These are phyloP conservation scores for Clavispora carvajalis DNA, from an alignment of 805 yeast species.

Conservation along the genomic window DNA sequence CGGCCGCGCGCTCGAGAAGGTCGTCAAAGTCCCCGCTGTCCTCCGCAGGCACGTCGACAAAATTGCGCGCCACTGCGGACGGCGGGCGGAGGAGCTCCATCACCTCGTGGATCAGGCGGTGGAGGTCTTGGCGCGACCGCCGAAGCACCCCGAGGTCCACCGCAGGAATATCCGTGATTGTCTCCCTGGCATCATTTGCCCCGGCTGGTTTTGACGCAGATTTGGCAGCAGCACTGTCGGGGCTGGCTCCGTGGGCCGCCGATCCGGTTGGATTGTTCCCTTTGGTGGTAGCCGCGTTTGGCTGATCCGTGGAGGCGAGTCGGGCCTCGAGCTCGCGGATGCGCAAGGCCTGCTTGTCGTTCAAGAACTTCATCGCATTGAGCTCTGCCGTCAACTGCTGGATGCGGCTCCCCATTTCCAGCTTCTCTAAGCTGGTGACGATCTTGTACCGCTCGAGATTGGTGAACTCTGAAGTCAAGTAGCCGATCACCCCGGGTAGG, in stretches of 20 bases:
- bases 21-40: conserved; percentile 10
- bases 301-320: not conserved
- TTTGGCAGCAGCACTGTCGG: not conserved
- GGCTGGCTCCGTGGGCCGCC: too few relatives aligned
- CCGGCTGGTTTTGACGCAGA: too few relatives aligned
- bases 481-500: conserved; percentile 56
- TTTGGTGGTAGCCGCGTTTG: not conserved
- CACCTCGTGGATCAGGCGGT: conserved; percentile 12
- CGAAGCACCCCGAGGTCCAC: conserved; percentile 13
- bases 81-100: conserved; percentile 14
- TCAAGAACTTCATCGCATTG: conserved; percentile 37
- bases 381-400: conserved; percentile 50
- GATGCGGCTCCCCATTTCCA: conserved; percentile 47
- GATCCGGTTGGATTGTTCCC: too few relatives aligned
- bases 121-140: conserved; percentile 11
- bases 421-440: conserved; percentile 48
- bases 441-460: conserved; percentile 38
- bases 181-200: too few relatives aligned
- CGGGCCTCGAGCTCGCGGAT: conserved; percentile 35
- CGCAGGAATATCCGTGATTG: conserved; percentile 8
- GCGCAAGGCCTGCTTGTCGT: conserved; percentile 35
- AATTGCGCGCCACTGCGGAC: conserved; percentile 3
- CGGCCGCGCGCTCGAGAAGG: conserved; percentile 1
- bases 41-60: conserved; percentile 3
- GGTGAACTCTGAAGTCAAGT: conserved; percentile 55